Conservation (phyloP, 2,329 filamentous ascomycete genomes). For the Catunica adiposa region DNA sequence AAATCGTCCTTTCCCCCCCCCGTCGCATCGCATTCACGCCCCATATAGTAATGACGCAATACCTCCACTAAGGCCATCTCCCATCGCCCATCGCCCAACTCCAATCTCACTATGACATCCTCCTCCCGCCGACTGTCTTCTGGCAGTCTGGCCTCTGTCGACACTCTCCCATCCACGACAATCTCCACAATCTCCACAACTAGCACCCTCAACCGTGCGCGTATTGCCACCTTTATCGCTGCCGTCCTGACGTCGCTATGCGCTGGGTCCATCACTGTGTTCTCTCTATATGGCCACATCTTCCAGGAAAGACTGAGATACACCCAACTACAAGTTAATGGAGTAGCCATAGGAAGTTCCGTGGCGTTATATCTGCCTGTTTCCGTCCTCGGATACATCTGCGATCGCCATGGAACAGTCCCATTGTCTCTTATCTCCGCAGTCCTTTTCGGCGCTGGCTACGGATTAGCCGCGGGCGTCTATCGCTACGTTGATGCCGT, state of each 20-base stretch:
- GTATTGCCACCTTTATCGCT: slow-evolving; percentile 29
- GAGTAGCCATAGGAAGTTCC: slow-evolving; percentile 72
- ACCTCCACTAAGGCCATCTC: background rate
- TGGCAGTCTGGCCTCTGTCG: background rate
- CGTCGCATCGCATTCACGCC: background rate
- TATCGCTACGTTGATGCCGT: slow-evolving; percentile 37
- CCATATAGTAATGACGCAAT: background rate
- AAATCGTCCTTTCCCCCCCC: background rate
- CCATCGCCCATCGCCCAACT: background rate
- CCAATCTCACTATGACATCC: background rate
- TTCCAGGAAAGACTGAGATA: slow-evolving; percentile 79
- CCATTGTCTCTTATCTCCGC: slow-evolving; percentile 59
- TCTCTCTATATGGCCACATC: slow-evolving; percentile 81
- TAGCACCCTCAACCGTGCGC: slow-evolving; percentile 2
- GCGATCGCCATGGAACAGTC: slow-evolving; percentile 72
- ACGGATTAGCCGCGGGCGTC: slow-evolving; percentile 63
- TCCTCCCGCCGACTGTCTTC: background rate
- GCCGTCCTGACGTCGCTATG: slow-evolving; percentile 49
- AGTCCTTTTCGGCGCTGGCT: slow-evolving; percentile 61
- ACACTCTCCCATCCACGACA: slow-evolving; percentile 4
- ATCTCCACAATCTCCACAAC: slow-evolving; percentile 1
- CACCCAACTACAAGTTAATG: slow-evolving; percentile 82
- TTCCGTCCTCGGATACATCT: slow-evolving; percentile 73
- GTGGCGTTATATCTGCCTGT: slow-evolving; percentile 87
- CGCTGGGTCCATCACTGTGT: slow-evolving; percentile 82